Evolutionary conservation across 495 filamentous ascomycete genomes (phyloP).

Genomic region (Xylaria acuta): DNA sequence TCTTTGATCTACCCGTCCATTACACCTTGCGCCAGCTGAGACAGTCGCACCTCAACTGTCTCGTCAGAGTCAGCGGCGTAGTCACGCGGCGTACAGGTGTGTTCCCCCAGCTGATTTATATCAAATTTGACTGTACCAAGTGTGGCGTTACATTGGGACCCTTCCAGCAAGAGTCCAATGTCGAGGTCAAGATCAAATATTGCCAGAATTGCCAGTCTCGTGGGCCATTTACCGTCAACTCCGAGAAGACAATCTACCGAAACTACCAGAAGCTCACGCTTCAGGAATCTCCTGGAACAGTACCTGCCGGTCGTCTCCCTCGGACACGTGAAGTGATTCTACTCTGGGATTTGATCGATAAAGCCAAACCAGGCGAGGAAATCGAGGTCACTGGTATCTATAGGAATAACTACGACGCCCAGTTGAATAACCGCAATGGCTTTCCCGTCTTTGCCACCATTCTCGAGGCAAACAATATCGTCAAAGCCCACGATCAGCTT

Average conservation of each 20-base stretch:
- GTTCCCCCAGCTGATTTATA: slow-evolving; percentile 97
- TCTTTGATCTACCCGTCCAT: slow-evolving; percentile 89
- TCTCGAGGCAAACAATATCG: slow-evolving; percentile 94
- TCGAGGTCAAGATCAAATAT: slow-evolving; percentile 94
- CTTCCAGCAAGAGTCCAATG: slow-evolving; percentile 95
- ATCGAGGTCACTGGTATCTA: slow-evolving; percentile 97
- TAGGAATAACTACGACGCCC: slow-evolving; percentile 97
- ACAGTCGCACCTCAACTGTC: slow-evolving; percentile 95
- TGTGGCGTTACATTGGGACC: slow-evolving; percentile 91
- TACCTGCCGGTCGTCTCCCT: slow-evolving; percentile 94
- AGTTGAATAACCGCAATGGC: slow-evolving; percentile 97
- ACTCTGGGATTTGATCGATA: slow-evolving; percentile 96
- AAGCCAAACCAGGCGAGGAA: slow-evolving; percentile 96
- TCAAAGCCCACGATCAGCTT: slow-evolving; percentile 97
- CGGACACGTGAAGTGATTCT: slow-evolving; percentile 95
- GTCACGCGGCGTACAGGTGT: slow-evolving; percentile 97
- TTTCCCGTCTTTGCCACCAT: slow-evolving; percentile 99
- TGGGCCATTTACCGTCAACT: slow-evolving; percentile 94
- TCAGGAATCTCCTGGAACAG: slow-evolving; percentile 96
- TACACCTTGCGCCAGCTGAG: slow-evolving; percentile 97
- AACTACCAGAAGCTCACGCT: slow-evolving; percentile 99
- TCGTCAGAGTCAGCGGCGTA: slow-evolving; percentile 92
- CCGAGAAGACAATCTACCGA: slow-evolving; percentile 98
- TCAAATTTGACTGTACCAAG: slow-evolving; percentile 95
- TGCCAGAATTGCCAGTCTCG: slow-evolving; percentile 97